These are phyloP conservation scores for Metschnikowia dekortorum DNA, from an alignment of 805 yeast genomes.

Conservation along the genomic window DNA sequence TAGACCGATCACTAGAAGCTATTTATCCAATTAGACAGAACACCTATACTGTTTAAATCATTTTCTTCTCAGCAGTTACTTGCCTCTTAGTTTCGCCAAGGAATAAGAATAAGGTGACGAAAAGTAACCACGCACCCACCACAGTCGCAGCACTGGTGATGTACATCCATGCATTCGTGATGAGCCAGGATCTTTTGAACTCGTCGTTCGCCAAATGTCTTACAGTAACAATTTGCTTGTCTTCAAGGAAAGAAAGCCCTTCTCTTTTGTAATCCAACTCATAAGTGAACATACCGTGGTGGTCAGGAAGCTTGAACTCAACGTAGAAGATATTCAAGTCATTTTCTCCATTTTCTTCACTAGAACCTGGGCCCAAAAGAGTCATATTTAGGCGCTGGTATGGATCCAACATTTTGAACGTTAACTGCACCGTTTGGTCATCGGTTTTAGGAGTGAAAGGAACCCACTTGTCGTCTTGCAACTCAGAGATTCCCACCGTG, in stretches of 20 bases:
- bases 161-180: slow-evolving; percentile 91
- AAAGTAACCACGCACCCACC: slow-evolving; percentile 68
- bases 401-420: slow-evolving; percentile 89
- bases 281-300: slow-evolving; percentile 94
- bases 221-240: slow-evolving; percentile 69
- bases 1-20: not conserved
- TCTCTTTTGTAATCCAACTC: slow-evolving; percentile 70
- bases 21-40: not conserved
- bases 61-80: slow-evolving; percentile 3
- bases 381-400: slow-evolving; percentile 74
- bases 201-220: slow-evolving; percentile 96
- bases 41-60: not conserved
- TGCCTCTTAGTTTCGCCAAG: slow-evolving; percentile 20
- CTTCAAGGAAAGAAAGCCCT: slow-evolving; percentile 67
- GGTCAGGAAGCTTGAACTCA: slow-evolving; percentile 80
- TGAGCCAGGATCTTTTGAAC: slow-evolving; percentile 88
- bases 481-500: slow-evolving; percentile 46
- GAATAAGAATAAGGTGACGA: slow-evolving; percentile 61
- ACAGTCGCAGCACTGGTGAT: slow-evolving; percentile 67
- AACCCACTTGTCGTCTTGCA: slow-evolving; percentile 54
- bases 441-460: slow-evolving; percentile 46
- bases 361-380: slow-evolving; percentile 36
- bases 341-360: slow-evolving; percentile 33
- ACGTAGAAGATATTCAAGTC: slow-evolving; percentile 48
- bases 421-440: slow-evolving; percentile 68